phyloP scores from a whole-genome alignment of 305 asterid species.

The Ilex paraguariensis region DNA sequence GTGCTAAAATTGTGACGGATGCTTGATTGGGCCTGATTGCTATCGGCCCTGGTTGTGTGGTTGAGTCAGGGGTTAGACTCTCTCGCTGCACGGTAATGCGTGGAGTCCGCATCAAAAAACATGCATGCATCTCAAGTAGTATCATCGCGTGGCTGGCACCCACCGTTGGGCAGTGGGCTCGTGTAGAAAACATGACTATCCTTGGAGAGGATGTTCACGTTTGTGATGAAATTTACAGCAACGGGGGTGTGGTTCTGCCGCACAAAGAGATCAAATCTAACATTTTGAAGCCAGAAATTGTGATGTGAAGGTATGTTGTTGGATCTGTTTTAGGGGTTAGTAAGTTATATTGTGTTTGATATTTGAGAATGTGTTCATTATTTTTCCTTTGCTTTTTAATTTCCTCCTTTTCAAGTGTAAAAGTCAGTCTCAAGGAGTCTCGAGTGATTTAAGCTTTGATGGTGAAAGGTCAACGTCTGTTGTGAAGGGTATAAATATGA shows the following conservation, averaged over 20 bases:
- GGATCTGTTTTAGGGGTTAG: too few species aligned
- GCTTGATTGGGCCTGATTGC: slow-evolving; percentile 96
- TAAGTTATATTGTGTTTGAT: too few species aligned
- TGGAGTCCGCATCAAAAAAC: slow-evolving; percentile 87
- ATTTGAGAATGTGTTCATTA: too few species aligned
- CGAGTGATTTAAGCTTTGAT: too few species aligned
- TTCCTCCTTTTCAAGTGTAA: too few species aligned
- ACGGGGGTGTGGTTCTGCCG: slow-evolving; percentile 91
- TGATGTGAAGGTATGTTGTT: slow-evolving; percentile 42
- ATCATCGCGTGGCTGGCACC: slow-evolving; percentile 97
- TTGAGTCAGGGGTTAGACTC: slow-evolving; percentile 84
- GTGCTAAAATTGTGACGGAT: slow-evolving; percentile 84
- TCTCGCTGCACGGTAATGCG: slow-evolving; percentile 89
- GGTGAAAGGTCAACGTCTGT: too few species aligned
- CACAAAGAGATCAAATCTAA: slow-evolving; percentile 93
- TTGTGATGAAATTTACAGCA: slow-evolving; percentile 81
- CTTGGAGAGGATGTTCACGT: slow-evolving; percentile 94
- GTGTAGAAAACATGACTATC: slow-evolving; percentile 95
- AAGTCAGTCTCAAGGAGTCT: too few species aligned
- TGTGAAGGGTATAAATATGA: too few species aligned
- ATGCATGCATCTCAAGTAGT: slow-evolving; percentile 75
- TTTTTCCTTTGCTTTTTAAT: too few species aligned
- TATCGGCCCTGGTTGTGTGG: slow-evolving; percentile 79
- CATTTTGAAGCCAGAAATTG: slow-evolving; percentile 93
- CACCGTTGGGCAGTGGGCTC: slow-evolving; percentile 91